These are phyloP conservation scores for Pythium graminicola DNA, from an alignment of 352 stramenopile genomes.

Conservation along the genomic window DNA sequence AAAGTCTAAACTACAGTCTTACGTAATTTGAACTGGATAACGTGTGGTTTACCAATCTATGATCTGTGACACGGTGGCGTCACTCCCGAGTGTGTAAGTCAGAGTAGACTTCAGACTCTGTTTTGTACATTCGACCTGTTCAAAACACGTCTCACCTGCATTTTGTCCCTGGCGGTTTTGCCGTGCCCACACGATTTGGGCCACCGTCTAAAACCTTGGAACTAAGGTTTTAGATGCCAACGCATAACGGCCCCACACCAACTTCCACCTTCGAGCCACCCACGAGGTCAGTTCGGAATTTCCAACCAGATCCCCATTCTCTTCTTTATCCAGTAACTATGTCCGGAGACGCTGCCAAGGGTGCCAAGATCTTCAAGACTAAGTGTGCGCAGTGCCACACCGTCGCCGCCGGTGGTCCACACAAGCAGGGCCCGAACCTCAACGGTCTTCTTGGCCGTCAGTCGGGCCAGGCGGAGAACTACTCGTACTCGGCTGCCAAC, in stretches of 20 bases:
- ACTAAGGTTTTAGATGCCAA: conserved; percentile 12
- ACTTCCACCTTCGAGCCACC: conserved; percentile 8
- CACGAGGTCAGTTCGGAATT: conserved; percentile 25
- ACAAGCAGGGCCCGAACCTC: conserved; percentile 99
- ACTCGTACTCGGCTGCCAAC: conserved; percentile 98
- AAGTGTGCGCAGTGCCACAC: conserved; percentile 96
- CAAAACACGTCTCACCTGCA: conserved; percentile 11
- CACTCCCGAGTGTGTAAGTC: too few species aligned
- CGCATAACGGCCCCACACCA: conserved; percentile 8
- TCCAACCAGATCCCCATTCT: conserved; percentile 19
- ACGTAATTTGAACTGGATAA: too few species aligned
- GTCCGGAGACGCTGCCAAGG: conserved; percentile 75
- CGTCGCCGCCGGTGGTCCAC: conserved; percentile 78
- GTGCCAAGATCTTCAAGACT: conserved; percentile 96
- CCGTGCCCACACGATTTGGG: background rate
- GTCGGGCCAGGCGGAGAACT: conserved; percentile 94
- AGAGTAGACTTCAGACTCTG: too few species aligned
- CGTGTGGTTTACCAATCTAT: too few species aligned
- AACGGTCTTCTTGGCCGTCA: conserved; percentile 95
- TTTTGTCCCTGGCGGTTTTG: background rate
- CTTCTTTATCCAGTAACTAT: conserved; percentile 9
- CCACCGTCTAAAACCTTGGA: conserved; percentile 3
- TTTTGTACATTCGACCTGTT: conserved; percentile 8
- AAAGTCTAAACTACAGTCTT: too few species aligned
- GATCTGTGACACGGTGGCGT: conserved; percentile 1